A percentile compares a stretch with the other conserved stretches of the same genome.
Conservation (phyloP, 73 alveolate genomes). For the Breviolum minutum region DNA sequence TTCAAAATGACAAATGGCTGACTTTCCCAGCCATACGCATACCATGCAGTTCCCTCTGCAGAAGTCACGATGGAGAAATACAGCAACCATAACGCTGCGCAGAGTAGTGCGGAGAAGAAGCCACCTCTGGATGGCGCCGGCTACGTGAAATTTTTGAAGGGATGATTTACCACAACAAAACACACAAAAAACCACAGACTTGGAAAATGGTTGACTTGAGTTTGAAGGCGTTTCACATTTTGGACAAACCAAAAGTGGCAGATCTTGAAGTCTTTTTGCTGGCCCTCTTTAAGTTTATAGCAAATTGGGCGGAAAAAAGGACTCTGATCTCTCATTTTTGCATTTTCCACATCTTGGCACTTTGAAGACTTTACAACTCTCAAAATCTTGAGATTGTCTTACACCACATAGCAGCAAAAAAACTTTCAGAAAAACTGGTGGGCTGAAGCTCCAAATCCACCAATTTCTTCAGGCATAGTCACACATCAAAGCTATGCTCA, state of each 20-base stretch:
- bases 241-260: too few relatives aligned
- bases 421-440: not conserved
- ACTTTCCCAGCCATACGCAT: constrained; percentile 64
- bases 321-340: too few relatives aligned
- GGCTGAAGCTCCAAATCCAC: too few relatives aligned
- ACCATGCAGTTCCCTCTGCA: constrained; percentile 55
- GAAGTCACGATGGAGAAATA: constrained; percentile 67
- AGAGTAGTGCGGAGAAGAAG: constrained; percentile 21
- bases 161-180: not conserved
- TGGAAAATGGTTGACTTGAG: not conserved
- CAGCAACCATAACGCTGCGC: constrained; percentile 84
- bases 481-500: constrained; percentile 47
- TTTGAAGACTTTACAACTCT: too few relatives aligned
- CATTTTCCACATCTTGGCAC: too few relatives aligned
- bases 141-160: not conserved
- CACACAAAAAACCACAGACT: not conserved
- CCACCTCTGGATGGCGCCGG: constrained; percentile 1
- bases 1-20: not conserved
- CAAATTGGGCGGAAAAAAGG: too few relatives aligned
- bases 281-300: too few relatives aligned
- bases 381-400: not conserved
- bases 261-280: too few relatives aligned
- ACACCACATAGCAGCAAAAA: not conserved
- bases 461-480: not conserved
- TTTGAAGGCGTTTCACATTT: not conserved